Base-by-base conservation (phyloP, 441 rosid genomes). In the Populus hybrid region DNA sequence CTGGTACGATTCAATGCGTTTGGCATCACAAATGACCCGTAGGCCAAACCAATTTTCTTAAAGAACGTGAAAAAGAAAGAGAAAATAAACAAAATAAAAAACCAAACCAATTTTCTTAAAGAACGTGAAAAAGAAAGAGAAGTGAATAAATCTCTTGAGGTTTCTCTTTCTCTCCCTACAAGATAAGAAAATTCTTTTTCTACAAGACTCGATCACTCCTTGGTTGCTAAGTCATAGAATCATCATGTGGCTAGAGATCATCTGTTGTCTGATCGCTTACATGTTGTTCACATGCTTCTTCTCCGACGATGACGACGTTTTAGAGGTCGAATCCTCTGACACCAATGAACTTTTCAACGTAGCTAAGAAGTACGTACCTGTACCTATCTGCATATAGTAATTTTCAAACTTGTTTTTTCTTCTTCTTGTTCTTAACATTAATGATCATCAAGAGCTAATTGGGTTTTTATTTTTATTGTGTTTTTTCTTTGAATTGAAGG, bases 181-280 rank as follows among this genome's bases (percentile, higher is more conserved):
- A 40, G 50, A 40, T 1, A 61, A 8, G 66, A 61, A 61, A 20
- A 20, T 61, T 61, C 23, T 61, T 61, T 21, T 8, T 16, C 6
- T 59, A 18, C 23, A 2, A 1, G 65, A 18, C 8, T 36, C 40
- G 40, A 36, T 7, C 40, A 36, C 40, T 40, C 50, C 50, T 40
- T 40, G 50, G 4, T 40, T 40, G 50, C 11, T 0, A 10, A 36
- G 10, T 46, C 57, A 46, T 14, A 46, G 57, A 46, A 32, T 7
- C 75, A 90, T 89, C 75, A 92, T 89, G 94, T 90, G 96, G 96
- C 65, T 83, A n/a, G 89, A 86, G 80, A 88, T 95, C 77, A 77
- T 94, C 54, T 92, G 93, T 34, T 97, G 95, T 68, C 82, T 95
- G 32, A 78, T 92, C 42, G 78, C 89, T 73, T 94, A 92, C 87